phyloP scores from a whole-genome alignment of 805 yeast species.

The Cyberlindnera amylophila region DNA sequence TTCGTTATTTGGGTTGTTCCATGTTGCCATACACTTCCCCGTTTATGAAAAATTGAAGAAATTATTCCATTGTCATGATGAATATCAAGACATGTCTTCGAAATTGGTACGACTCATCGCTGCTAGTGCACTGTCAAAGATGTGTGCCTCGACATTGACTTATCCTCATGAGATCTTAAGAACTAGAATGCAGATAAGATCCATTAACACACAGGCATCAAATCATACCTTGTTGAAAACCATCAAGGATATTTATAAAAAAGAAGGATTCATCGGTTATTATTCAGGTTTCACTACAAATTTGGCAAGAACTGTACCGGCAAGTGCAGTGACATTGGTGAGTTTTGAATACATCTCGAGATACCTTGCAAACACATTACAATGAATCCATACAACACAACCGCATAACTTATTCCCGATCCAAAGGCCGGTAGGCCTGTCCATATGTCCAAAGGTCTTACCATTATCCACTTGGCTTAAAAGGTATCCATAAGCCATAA shows the following conservation, averaged over 20 bases:
- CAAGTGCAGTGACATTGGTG: constrained; percentile 90
- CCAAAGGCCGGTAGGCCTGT: too few relatives aligned
- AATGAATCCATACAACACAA: too few relatives aligned
- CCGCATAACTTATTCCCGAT: too few relatives aligned
- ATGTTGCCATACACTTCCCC: constrained; percentile 96
- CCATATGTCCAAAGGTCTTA: too few relatives aligned
- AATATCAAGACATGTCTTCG: constrained; percentile 21
- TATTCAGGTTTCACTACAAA: constrained; percentile 89
- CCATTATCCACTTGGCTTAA: too few relatives aligned
- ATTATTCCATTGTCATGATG: constrained; percentile 34
- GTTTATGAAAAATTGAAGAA: constrained; percentile 78
- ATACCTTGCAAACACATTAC: constrained; percentile 7
- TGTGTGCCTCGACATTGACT: constrained; percentile 83
- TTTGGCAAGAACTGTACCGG: constrained; percentile 87
- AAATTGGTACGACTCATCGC: constrained; percentile 42
- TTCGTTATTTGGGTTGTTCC: constrained; percentile 83
- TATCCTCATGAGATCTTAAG: constrained; percentile 95
- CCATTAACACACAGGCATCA: constrained; percentile 27
- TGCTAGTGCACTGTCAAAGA: constrained; percentile 80
- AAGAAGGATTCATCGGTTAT: constrained; percentile 79
- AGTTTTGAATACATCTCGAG: constrained; percentile 73
- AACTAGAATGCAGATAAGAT: constrained; percentile 74
- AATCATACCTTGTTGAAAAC: constrained; percentile 22
- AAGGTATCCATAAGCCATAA: too few relatives aligned
- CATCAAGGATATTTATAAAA: constrained; percentile 32